These are phyloP conservation scores for Urochloa ruziziensis DNA, from an alignment of 176 grass and related monocot genomes.

Conservation along the genomic window DNA sequence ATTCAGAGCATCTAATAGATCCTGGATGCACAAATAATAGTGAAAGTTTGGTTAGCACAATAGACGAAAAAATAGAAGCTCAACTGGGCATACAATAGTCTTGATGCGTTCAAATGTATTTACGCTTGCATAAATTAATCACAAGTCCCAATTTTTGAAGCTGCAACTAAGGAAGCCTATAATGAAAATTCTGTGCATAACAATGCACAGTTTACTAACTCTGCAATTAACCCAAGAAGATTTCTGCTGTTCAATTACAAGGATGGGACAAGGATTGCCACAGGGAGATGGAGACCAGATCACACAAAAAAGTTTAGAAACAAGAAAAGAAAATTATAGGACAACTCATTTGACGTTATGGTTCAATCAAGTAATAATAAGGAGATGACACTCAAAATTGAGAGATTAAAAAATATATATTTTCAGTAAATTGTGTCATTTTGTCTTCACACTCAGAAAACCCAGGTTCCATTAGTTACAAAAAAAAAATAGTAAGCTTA, in stretches of 20 bases:
- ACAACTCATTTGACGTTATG: neutral
- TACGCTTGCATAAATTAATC: slow-evolving; percentile 9
- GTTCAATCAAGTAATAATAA: slow-evolving; percentile 3
- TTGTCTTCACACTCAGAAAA: neutral
- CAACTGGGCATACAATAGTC: slow-evolving; percentile 4
- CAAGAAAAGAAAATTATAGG: slow-evolving; percentile 1
- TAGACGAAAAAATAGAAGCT: slow-evolving; percentile 2
- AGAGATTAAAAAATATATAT: neutral
- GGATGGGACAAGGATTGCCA: neutral
- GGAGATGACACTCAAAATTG: neutral
- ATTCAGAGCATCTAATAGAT: slow-evolving; percentile 91
- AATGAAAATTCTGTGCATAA: neutral
- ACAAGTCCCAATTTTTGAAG: neutral
- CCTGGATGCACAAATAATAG: slow-evolving; percentile 45
- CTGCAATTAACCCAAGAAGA: neutral
- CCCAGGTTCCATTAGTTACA: neutral
- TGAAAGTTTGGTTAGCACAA: slow-evolving; percentile 21
- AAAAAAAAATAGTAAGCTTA: neutral
- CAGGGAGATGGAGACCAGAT: slow-evolving; percentile 4
- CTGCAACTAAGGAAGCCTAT: neutral
- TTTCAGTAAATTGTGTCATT: neutral
- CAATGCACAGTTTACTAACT: neutral
- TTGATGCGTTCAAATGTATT: neutral
- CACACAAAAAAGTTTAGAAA: slow-evolving; percentile 17
- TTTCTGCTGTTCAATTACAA: neutral